phyloP scores from a whole-genome alignment of 129 eudicot species.

The Escallonia herrerae region DNA sequence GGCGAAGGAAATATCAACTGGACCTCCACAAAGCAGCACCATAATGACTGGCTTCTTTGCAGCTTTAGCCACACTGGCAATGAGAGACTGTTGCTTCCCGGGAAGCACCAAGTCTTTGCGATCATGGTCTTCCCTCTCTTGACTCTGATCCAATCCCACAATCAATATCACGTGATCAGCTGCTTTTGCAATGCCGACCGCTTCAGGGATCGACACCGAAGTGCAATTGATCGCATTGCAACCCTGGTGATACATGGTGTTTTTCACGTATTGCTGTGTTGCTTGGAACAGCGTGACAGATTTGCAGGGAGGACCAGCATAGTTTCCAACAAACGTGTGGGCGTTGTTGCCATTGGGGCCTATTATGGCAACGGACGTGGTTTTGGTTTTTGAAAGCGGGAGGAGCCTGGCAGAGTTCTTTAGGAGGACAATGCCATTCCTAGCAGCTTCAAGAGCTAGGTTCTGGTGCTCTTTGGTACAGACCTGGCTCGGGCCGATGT shows the following conservation, averaged over 20 bases:
- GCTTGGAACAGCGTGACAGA: conserved; percentile 51
- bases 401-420: too few relatives aligned
- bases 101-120: conserved; percentile 67
- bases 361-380: conserved; percentile 62
- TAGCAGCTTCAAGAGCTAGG: conserved; percentile 80
- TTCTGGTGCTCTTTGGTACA: conserved; percentile 63
- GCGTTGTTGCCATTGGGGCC: conserved; percentile 82
- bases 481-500: conserved; percentile 56
- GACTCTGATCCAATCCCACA: conserved; percentile 89
- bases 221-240: conserved; percentile 64
- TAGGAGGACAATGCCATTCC: too few relatives aligned
- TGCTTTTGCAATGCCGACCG: conserved; percentile 40
- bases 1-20: conserved; percentile 80
- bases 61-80: conserved; percentile 55
- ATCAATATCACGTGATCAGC: conserved; percentile 77
- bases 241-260: conserved; percentile 38
- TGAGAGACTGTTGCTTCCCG: conserved; percentile 58
- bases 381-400: conserved; percentile 52
- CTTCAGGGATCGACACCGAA: conserved; percentile 31
- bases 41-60: conserved; percentile 67
- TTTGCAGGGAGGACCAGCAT: conserved; percentile 88
- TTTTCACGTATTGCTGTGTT: conserved; percentile 33
- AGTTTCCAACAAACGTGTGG: conserved; percentile 66
- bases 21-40: conserved; percentile 89
- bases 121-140: conserved; percentile 73